A percentile compares a stretch with the other conserved stretches of the same genome.
These are phyloP conservation scores for Fusarium tjaetaba DNA, from an alignment of 2,329 filamentous ascomycete species.

Conservation along the genomic window DNA sequence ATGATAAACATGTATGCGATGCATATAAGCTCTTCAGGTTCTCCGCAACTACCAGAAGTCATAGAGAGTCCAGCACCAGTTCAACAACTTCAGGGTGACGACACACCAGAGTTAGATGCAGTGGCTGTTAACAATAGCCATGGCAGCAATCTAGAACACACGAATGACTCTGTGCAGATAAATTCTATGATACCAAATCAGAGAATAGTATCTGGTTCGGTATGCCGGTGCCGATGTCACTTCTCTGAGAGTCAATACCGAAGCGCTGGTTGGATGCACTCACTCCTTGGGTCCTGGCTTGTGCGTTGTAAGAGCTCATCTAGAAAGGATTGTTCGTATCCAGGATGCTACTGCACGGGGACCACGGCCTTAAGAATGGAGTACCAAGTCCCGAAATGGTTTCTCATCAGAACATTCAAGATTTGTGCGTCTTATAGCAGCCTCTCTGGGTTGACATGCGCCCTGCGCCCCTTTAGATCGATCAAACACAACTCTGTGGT, in stretches of 20 bases:
- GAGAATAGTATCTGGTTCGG: background rate
- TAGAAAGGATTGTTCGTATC: background rate
- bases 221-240: constrained; percentile 17
- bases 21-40: background rate
- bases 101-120: too few species aligned
- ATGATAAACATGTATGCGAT: background rate
- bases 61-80: too few species aligned
- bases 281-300: constrained; percentile 21
- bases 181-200: background rate
- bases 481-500: fast-evolving
- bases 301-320: background rate
- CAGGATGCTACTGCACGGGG: background rate
- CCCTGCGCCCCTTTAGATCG: background rate
- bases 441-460: background rate
- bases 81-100: background rate
- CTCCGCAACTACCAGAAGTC: background rate
- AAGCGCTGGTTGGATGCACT: background rate
- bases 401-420: background rate
- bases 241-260: background rate
- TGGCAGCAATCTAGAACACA: fast-evolving
- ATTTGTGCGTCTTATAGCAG: constrained; percentile 1
- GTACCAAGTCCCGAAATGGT: constrained; percentile 21
- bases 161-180: background rate
- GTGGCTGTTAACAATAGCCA: fast-evolving
- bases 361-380: background rate